Evolutionary conservation across 805 yeast species (phyloP).

Genomic region (Metschnikowia orientalis): DNA sequence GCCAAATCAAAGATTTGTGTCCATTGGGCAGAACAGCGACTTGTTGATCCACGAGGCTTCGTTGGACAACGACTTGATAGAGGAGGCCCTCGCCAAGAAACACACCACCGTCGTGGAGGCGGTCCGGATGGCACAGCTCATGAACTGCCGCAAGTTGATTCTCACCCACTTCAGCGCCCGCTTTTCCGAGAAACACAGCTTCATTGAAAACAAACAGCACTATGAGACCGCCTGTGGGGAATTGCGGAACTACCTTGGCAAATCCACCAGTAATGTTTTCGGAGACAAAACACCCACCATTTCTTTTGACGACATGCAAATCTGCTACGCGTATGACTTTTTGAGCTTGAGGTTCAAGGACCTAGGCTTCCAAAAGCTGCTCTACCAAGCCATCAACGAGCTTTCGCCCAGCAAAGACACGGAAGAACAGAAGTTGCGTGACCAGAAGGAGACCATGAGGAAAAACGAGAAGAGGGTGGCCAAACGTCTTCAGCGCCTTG

Average conservation of each 20-base stretch:
- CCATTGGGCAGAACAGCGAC: conserved; percentile 63
- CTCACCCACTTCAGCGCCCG: conserved; percentile 93
- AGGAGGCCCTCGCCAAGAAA: conserved; percentile 75
- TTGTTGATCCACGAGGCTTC: conserved; percentile 91
- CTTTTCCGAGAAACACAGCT: conserved; percentile 43
- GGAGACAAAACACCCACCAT: conserved; percentile 3
- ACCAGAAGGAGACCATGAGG: conserved; percentile 23
- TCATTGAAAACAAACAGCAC: conserved; percentile 22
- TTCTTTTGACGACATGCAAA: conserved; percentile 29
- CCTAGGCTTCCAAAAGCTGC: conserved; percentile 24
- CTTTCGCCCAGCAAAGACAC: conserved; percentile 16
- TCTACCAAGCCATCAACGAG: conserved; percentile 24
- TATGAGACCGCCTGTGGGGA: conserved; percentile 21
- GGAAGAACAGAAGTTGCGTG: conserved; percentile 21
- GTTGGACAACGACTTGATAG: conserved; percentile 68
- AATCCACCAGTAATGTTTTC: conserved; percentile 24
- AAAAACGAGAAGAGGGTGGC: conserved; percentile 33
- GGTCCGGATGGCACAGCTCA: conserved; percentile 56
- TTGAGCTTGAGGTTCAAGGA: conserved; percentile 30
- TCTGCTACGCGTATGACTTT: conserved; percentile 39
- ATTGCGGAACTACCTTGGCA: conserved; percentile 27
- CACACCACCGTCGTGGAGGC: conserved; percentile 93
- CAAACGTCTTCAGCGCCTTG: conserved; percentile 29
- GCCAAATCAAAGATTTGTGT: conserved; percentile 65
- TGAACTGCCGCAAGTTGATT: conserved; percentile 68